Evolutionary conservation across 148 eudicot genomes (phyloP), one percentile per base, ranked within the genome.

Genomic region (Diospyros lotus): DNA sequence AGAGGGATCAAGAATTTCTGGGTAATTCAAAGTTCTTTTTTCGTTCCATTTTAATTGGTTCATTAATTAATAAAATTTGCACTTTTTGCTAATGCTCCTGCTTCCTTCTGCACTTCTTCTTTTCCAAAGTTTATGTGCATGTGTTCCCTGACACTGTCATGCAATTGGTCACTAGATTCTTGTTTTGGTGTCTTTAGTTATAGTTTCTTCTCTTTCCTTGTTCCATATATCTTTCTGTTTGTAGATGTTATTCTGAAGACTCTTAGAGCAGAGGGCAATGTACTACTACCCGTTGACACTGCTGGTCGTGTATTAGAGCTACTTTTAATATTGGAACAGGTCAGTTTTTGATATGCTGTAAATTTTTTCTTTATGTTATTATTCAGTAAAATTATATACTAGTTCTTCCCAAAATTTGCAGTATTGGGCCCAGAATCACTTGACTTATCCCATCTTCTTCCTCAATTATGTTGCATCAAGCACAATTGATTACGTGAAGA

Each of bases 291-390:
- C 58, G 94, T 95, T 14, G 97, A 95, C 88, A 92, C 98, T 75
- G 97, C 96, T 77, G 98, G 98, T 13, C 92, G 98, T 76, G 93
- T 92, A 18, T 74, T 95, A 77, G 98, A 95, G 84, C 84, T 92
- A 54, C 52, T 89, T 56, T 82, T 95, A 67, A 88, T 87, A 81
- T 80, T 95, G 69, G 98, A 95, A 73, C 94, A 94, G 98, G 98
- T 89, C 60, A 78, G 81, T 63, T 50, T 12, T 65, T 69, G 7
- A 51, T n/a, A 71, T 39, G 61, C 41, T 11, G 45, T 28, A 58
- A 10, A 63, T 18, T n/a, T 51, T 66, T 17, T 42, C 60, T 51
- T 48, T 38, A 3, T 39, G 43, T 60, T 48, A 15, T 14, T 1
- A 64, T 58, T 50, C 59, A 42, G 28, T 64, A 68, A 69, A 51